Evolutionary conservation across 257 asterid genomes (phyloP).

Genomic region (Solanum corneliomulleri): DNA sequence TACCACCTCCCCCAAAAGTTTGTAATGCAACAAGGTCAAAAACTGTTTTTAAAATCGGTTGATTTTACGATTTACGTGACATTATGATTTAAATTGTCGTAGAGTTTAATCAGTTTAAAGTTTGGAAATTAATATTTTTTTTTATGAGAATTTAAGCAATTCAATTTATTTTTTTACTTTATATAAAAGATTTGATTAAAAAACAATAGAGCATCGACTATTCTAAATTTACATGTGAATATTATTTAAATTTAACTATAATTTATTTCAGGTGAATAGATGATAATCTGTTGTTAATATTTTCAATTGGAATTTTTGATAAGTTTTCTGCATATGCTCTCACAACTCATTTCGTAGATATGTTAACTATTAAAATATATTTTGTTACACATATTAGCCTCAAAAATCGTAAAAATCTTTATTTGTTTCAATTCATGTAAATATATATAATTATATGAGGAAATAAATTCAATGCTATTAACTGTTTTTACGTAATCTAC

Average conservation of each 20-base stretch:
- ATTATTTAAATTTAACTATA: neutral
- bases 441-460: neutral
- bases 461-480: neutral
- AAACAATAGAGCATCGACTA: neutral
- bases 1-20: neutral
- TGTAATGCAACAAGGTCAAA: neutral
- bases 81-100: no score
- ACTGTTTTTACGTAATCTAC: neutral
- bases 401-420: neutral
- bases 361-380: neutral
- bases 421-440: neutral
- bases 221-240: neutral
- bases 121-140: neutral
- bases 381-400: neutral
- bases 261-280: neutral
- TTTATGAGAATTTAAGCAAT: neutral
- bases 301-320: neutral
- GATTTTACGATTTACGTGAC: no score
- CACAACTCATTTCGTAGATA: neutral
- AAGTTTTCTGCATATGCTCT: neutral
- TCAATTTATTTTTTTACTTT: neutral
- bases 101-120: neutral
- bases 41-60: no score
- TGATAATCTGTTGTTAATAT: neutral
- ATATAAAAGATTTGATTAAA: neutral